A percentile compares a stretch with the other conserved stretches of the same genome.
phyloP scores from a whole-genome alignment of 169 alveolate genomes.

The Cryptosporidium canis region DNA sequence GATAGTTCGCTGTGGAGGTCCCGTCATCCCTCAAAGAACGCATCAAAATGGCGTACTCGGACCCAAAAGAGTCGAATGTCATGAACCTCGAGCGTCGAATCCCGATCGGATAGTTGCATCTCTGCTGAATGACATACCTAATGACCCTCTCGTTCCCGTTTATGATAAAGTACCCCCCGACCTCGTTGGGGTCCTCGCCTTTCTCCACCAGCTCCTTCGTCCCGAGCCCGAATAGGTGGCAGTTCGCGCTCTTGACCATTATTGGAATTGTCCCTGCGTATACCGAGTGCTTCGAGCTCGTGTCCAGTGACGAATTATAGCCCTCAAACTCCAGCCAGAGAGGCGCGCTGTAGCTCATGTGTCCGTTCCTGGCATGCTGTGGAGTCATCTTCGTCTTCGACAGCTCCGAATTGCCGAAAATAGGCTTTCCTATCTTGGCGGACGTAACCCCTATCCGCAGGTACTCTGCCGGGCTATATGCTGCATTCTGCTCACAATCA shows the following conservation, averaged over 20 bases:
- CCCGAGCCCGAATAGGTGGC: constrained; percentile 90
- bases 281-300: constrained; percentile 78
- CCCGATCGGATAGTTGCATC: constrained; percentile 93
- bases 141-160: constrained; percentile 97
- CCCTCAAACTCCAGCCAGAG: constrained; percentile 86
- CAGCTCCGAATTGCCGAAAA: constrained; percentile 70
- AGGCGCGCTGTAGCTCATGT: constrained; percentile 91
- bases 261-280: constrained; percentile 96
- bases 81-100: constrained; percentile 75
- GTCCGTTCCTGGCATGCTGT: constrained; percentile 90
- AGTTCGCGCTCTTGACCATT: constrained; percentile 94
- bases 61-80: constrained; percentile 75
- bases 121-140: constrained; percentile 94
- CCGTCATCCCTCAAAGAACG: constrained; percentile 78
- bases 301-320: constrained; percentile 83
- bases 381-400: constrained; percentile 86
- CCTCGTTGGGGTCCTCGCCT: constrained; percentile 97
- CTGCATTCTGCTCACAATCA: constrained; percentile 59
- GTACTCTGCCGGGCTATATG: constrained; percentile 55
- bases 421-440: constrained; percentile 65
- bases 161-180: constrained; percentile 98
- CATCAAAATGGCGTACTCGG: constrained; percentile 81
- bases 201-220: constrained; percentile 90
- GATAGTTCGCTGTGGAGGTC: constrained; percentile 67
- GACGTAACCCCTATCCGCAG: constrained; percentile 41